Evolutionary conservation across 176 grass and related monocot species (phyloP).

Genomic region (Poa annua): DNA sequence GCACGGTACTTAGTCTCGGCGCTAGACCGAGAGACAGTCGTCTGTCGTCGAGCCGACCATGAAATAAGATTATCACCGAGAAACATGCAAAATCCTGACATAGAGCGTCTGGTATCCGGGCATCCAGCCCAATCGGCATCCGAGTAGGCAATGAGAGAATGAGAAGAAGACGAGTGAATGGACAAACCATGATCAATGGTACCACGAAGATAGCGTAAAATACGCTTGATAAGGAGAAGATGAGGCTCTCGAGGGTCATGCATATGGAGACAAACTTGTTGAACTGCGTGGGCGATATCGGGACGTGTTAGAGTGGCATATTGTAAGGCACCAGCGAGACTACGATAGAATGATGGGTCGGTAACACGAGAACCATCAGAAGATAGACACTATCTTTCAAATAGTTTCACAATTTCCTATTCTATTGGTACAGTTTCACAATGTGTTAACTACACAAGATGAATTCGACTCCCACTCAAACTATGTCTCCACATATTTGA

Average conservation of each 20-base stretch:
- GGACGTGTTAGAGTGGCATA: neutral
- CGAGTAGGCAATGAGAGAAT: neutral
- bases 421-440: no score
- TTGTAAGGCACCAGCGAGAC: neutral
- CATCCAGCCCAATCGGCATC: neutral
- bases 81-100: neutral
- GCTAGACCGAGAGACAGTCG: neutral
- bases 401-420: no score
- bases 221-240: neutral
- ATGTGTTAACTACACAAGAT: no score
- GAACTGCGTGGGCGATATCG: neutral
- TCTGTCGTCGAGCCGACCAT: neutral
- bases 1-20: neutral
- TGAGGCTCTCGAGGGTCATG: neutral
- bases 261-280: neutral
- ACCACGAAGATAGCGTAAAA: neutral
- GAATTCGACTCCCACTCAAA: no score
- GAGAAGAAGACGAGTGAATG: neutral
- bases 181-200: neutral
- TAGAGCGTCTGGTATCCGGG: neutral
- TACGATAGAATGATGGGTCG: neutral
- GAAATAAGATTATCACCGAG: neutral
- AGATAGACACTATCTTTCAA: no score
- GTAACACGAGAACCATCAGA: no score
- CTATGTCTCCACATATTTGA: no score